Conservation (phyloP, 2,329 filamentous ascomycete species). For the Endoconidiophora polonica region DNA sequence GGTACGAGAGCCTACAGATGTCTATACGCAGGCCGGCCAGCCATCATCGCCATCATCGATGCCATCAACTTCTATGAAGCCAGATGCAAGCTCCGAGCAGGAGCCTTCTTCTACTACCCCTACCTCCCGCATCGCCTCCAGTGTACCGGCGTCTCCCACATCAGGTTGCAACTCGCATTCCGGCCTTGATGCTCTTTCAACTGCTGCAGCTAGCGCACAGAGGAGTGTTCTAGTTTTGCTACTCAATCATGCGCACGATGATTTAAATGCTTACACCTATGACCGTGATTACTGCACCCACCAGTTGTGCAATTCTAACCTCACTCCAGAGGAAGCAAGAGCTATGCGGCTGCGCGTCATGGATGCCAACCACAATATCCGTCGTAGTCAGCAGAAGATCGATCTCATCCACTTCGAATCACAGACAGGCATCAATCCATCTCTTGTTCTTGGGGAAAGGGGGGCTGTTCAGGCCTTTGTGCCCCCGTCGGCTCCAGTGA, state of each 20-base stretch:
- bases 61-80: neutral
- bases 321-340: conserved; percentile 26
- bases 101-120: conserved; percentile 4
- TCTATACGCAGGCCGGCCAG: neutral
- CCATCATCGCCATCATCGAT: neutral
- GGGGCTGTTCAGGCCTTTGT: conserved; percentile 13
- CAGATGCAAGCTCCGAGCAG: neutral
- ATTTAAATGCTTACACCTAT: conserved; percentile 26
- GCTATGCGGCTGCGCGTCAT: conserved; percentile 26
- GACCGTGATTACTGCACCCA: conserved; percentile 26
- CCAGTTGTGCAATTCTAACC: conserved; percentile 19
- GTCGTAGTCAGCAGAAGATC: conserved; percentile 25
- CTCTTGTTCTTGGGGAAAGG: conserved; percentile 12
- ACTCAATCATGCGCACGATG: conserved; percentile 23
- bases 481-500: conserved; percentile 2
- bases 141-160: neutral
- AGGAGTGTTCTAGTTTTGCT: conserved; percentile 10
- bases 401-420: conserved; percentile 19
- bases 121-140: conserved; percentile 1
- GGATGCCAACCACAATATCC: conserved; percentile 28
- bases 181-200: conserved; percentile 6
- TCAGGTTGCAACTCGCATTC: neutral
- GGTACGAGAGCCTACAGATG: too few species aligned
- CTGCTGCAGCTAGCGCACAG: conserved; percentile 6
- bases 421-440: conserved; percentile 15